phyloP scores from a whole-genome alignment of 768 basidiomycete genomes.

The Boletus subcaerulescens region DNA sequence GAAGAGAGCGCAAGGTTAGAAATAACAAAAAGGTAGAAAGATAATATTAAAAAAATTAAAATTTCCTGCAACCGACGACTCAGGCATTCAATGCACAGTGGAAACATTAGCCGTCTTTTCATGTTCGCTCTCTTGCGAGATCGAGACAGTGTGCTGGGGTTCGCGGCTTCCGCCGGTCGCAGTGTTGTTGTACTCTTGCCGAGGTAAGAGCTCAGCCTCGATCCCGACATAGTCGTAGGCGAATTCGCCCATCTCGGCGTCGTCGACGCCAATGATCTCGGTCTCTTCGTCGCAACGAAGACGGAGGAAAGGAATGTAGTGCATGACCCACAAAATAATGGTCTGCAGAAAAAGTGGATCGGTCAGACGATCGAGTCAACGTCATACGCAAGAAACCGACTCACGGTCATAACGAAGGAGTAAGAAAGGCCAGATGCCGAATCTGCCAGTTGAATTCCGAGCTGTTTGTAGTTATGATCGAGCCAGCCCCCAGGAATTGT shows the following conservation, averaged over 20 bases:
- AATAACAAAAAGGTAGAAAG: not conserved
- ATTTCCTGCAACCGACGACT: not conserved
- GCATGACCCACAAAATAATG: conserved; percentile 84
- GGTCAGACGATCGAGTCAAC: not conserved
- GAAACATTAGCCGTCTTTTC: conserved; percentile 21
- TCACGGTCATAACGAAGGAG: conserved; percentile 73
- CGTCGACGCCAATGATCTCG: conserved; percentile 85
- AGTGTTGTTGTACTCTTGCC: conserved; percentile 29
- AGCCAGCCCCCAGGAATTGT: conserved; percentile 82
- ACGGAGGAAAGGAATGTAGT: conserved; percentile 75
- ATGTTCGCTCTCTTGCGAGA: conserved; percentile 27
- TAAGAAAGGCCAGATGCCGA: conserved; percentile 63
- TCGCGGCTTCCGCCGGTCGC: conserved; percentile 34
- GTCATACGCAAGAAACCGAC: conserved; percentile 21
- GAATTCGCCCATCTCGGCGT: conserved; percentile 86
- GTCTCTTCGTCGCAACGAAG: conserved; percentile 64
- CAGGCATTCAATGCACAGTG: not conserved
- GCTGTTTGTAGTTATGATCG: conserved; percentile 75
- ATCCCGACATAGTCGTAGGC: conserved; percentile 85
- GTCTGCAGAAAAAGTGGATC: conserved; percentile 40
- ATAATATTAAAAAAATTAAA: not conserved
- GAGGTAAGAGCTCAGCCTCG: conserved; percentile 46
- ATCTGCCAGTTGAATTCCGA: conserved; percentile 83
- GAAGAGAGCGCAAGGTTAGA: no score
- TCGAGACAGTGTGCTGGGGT: conserved; percentile 28